Evolutionary conservation across 2,329 filamentous ascomycete genomes (phyloP).

Genomic region (Aureobasidium zeae): DNA sequence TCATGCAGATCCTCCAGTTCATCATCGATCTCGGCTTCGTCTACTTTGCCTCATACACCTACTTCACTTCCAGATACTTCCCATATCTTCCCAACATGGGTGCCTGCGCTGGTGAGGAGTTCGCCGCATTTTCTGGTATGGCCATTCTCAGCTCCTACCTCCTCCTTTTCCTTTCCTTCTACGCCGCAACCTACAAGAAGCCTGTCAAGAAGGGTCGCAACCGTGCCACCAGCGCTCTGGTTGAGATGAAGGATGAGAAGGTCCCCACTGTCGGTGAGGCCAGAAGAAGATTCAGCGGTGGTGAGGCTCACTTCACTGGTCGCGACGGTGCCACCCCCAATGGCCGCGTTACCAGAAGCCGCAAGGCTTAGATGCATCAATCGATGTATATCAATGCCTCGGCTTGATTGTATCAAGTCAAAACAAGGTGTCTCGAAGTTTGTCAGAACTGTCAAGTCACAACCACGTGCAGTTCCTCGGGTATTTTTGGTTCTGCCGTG

Average conservation of each 20-base stretch:
- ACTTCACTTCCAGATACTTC: slow-evolving; percentile 91
- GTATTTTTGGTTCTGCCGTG: slow-evolving; percentile 2
- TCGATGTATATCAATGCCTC: background rate
- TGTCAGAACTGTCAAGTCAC: too few relatives aligned
- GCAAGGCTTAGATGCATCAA: slow-evolving; percentile 51
- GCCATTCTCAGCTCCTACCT: slow-evolving; percentile 90
- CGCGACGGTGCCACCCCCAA: slow-evolving; percentile 40
- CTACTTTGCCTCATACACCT: slow-evolving; percentile 98
- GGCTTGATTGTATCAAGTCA: background rate
- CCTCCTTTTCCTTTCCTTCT: slow-evolving; percentile 97
- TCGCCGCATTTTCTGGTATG: slow-evolving; percentile 86
- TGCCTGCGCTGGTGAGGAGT: slow-evolving; percentile 89
- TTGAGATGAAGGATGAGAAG: slow-evolving; percentile 72
- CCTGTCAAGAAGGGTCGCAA: slow-evolving; percentile 62
- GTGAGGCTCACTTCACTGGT: slow-evolving; percentile 24
- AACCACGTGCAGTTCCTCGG: too few relatives aligned
- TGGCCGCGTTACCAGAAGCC: slow-evolving; percentile 55
- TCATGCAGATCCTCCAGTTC: slow-evolving; percentile 94
- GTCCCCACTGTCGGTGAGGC: slow-evolving; percentile 46
- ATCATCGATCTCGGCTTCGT: slow-evolving; percentile 95
- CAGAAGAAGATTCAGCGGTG: slow-evolving; percentile 43
- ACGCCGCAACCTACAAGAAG: slow-evolving; percentile 92
- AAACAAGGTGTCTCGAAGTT: too few relatives aligned
- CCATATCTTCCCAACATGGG: slow-evolving; percentile 73
- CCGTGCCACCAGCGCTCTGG: slow-evolving; percentile 74